Evolutionary conservation across 805 yeast genomes (phyloP).

Genomic region (Yarrowia sp.): DNA sequence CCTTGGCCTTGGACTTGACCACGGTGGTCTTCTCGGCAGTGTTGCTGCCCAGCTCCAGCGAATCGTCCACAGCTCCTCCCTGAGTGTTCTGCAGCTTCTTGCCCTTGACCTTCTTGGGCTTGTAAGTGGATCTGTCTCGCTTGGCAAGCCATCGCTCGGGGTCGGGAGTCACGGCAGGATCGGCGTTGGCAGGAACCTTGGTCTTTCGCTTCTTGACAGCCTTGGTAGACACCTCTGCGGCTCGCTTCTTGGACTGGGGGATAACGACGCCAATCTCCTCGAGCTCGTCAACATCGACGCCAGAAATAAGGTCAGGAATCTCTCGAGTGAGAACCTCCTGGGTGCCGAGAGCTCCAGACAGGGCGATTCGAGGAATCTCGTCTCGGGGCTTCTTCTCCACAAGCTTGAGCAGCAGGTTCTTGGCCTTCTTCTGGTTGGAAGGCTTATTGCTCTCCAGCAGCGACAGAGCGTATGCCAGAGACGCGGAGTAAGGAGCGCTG

Average conservation of each 20-base stretch:
- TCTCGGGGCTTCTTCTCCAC: conserved; percentile 13
- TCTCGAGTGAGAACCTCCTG: conserved; percentile 32
- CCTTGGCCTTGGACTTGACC: conserved; percentile 29
- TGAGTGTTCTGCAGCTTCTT: conserved; percentile 46
- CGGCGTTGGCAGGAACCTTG: conserved; percentile 45
- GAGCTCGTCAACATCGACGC: conserved; percentile 33
- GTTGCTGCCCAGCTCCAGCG: conserved; percentile 28
- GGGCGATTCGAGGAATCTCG: conserved; percentile 36
- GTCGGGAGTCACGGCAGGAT: conserved; percentile 44
- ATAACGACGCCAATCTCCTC: conserved; percentile 30
- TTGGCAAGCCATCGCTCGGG: conserved; percentile 90
- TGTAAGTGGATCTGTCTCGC: conserved; percentile 79
- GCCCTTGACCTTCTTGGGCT: conserved; percentile 68
- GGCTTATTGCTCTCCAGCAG: conserved; percentile 36
- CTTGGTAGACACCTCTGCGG: conserved; percentile 32
- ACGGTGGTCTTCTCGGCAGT: conserved; percentile 26
- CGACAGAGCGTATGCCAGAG: conserved; percentile 39
- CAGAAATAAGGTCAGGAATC: conserved; percentile 27
- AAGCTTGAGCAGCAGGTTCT: conserved; percentile 35
- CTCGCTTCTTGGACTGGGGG: conserved; percentile 35
- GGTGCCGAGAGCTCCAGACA: conserved; percentile 30
- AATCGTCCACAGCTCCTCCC: conserved; percentile 52
- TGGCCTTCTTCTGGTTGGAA: conserved; percentile 33
- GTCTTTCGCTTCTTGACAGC: conserved; percentile 38
- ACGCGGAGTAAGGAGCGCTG: background rate